Evolutionary conservation across 1,284 basidiomycete genomes (phyloP), one percentile per base, ranked within the genome.

Genomic region (Mycena citricolor): DNA sequence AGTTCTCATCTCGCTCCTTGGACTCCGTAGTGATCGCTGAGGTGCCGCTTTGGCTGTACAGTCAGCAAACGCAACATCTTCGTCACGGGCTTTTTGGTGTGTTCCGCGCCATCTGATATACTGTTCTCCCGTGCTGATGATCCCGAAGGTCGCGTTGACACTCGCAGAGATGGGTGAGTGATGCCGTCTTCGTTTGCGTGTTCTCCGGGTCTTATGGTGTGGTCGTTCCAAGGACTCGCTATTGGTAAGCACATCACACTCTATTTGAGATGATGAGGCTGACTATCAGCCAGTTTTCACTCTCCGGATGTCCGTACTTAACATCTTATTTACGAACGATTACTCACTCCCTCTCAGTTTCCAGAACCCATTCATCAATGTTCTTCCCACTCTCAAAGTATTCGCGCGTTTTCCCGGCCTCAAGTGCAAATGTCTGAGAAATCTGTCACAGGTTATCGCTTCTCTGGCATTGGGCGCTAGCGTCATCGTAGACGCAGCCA

Each of bases 61-160:
- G 79, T 81, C 54, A 81, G 79, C 59, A 62, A 71, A 29, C 64
- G 65, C 16, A 81, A 80, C 42, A 50, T 67, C 12, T 54, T 57
- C 31, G 57, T 78, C n/a, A 77, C 73, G 1, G 62, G 54, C 3
- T 31, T 65, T 25, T 69, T 82, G 44, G 79, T 81, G 47, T 16
- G 32, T 40, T 4, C 32, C 21, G 20, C 26, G 8, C 16, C 19
- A 13, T 29, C 30, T 12, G 32, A 28, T 36, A 32, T 47, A 31
- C 42, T 36, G 16, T 40, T 33, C 45, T 43, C 73, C 74, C 7
- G 67, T 8, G 13, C 64, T 5, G 47, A n/a, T n/a, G n/a, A n/a
- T n/a, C n/a, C n/a, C n/a, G n/a, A n/a, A n/a, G n/a, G n/a, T n/a
- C 8, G n/a, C 29, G 12, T 21, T 76, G 28, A 62, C 61, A 4